phyloP scores from a whole-genome alignment of 2,329 filamentous ascomycete genomes.

The Neofusicoccum umdonicola region DNA sequence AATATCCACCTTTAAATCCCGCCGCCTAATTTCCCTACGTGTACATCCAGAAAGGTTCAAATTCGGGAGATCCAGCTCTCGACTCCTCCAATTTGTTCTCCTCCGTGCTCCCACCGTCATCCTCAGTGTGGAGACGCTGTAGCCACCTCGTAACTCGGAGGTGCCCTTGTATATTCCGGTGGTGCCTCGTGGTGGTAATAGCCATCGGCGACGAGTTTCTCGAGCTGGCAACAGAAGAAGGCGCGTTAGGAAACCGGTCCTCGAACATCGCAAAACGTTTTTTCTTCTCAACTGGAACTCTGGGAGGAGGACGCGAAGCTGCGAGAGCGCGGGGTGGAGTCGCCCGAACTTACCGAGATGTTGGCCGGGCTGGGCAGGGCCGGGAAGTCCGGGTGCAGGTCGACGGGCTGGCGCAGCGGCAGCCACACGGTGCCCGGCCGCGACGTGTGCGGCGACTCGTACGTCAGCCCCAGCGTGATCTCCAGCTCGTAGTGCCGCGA shows the following conservation, averaged over 20 bases:
- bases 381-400: not conserved
- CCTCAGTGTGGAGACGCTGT: not conserved
- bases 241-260: not conserved
- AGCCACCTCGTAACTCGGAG: not conserved
- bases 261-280: no score
- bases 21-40: not conserved
- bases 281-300: not conserved
- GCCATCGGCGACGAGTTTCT: not conserved
- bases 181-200: not conserved
- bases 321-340: not conserved
- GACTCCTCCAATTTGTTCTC: not conserved
- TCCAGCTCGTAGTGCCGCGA: not conserved
- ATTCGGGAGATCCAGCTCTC: not conserved
- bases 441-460: not conserved
- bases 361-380: not conserved
- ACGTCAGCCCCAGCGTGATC: constrained; percentile 6
- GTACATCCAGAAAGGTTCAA: not conserved
- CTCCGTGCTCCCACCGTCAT: no score
- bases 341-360: not conserved
- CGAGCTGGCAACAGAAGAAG: not conserved
- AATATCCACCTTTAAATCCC: not conserved
- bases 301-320: not conserved
- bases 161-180: not conserved
- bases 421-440: not conserved
- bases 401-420: not conserved